Evolutionary conservation across 331 rosid genomes (phyloP).

Genomic region (Quercus phellos): DNA sequence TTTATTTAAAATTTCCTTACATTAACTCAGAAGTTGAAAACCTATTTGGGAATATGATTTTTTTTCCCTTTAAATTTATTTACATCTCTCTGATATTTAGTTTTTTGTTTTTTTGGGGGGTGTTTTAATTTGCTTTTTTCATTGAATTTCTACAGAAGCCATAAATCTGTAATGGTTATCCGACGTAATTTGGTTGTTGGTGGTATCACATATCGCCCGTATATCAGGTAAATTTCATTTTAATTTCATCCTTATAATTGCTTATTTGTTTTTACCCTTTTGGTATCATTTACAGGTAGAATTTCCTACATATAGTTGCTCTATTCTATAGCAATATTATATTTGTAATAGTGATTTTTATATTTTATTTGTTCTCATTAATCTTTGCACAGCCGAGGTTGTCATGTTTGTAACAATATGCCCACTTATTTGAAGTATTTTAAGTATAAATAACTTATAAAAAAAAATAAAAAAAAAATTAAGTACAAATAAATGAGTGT

Average conservation of each 20-base stretch:
- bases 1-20: neutral
- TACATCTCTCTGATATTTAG: neutral
- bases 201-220: constrained; percentile 98
- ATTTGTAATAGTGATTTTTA: neutral
- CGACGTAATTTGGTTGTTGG: constrained; percentile 85
- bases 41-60: neutral
- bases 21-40: neutral
- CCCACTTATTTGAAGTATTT: neutral
- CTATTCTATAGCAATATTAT: neutral
- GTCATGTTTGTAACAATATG: neutral
- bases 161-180: constrained; percentile 93
- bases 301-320: neutral
- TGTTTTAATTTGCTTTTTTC: constrained; percentile 6
- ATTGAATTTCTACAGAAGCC: constrained; percentile 60
- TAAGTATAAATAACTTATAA: neutral
- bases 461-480: too few relatives aligned
- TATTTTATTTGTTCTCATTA: neutral
- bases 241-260: neutral
- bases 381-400: neutral
- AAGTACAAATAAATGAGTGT: too few relatives aligned
- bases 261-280: neutral
- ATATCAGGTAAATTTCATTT: constrained; percentile 50
- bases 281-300: neutral
- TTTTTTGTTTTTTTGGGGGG: neutral
- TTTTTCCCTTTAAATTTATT: neutral